Conservation (phyloP, 2,329 filamentous ascomycete species). For the Plenodomus biglobosus region DNA sequence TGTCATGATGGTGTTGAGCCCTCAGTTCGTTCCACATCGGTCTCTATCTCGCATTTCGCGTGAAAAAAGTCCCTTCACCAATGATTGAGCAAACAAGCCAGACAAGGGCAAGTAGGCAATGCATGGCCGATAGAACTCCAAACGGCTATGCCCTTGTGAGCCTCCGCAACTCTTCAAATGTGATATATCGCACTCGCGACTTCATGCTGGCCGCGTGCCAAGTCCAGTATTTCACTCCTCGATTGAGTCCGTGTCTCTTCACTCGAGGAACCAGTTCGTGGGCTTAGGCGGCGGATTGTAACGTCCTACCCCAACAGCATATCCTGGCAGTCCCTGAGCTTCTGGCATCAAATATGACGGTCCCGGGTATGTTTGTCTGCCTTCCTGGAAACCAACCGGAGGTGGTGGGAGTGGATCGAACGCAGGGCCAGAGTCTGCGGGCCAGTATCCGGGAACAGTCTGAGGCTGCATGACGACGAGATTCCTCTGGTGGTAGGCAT, state of each 20-base stretch:
- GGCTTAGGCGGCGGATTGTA: not conserved
- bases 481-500: not conserved
- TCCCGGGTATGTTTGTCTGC: not conserved
- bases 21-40: no score
- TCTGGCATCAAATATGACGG: not conserved
- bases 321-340: not conserved
- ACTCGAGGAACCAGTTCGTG: not conserved
- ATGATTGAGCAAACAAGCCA: no score
- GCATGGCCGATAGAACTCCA: no score
- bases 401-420: not conserved
- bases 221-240: not conserved
- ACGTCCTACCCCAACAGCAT: not conserved
- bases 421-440: not conserved
- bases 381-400: not conserved
- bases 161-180: no score
- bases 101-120: no score
- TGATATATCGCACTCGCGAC: no score
- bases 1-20: no score
- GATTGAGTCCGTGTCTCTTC: not conserved
- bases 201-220: no score
- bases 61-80: no score
- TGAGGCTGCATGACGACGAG: not conserved
- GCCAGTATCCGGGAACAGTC: not conserved
- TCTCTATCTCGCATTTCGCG: no score
- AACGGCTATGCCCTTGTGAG: no score